A percentile compares a stretch with the other conserved stretches of the same genome.
These are phyloP conservation scores for Lanmaoa pseudosensibilis DNA, from an alignment of 768 basidiomycete species.

Conservation along the genomic window DNA sequence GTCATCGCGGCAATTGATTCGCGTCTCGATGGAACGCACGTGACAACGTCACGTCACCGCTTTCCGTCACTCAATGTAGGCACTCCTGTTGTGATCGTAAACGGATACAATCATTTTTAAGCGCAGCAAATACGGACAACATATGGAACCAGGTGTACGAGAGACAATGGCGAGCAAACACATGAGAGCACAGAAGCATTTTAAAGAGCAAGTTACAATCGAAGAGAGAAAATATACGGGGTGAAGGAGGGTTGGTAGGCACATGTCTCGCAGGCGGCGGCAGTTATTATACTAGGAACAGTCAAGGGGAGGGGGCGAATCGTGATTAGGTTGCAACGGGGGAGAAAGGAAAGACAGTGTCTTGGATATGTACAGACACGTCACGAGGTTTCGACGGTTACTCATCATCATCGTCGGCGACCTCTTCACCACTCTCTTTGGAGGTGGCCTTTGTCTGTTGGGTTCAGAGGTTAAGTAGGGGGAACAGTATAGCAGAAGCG, in stretches of 20 bases:
- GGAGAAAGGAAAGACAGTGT: slow-evolving; percentile 7
- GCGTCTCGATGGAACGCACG: slow-evolving; percentile 3
- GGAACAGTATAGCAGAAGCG: not conserved
- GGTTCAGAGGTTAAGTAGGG: not conserved
- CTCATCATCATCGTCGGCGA: slow-evolving; percentile 44
- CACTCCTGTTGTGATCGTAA: slow-evolving; percentile 19
- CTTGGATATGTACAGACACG: slow-evolving; percentile 20
- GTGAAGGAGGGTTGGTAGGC: slow-evolving; percentile 22
- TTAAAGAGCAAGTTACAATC: slow-evolving; percentile 25
- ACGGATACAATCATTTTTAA: slow-evolving; percentile 33
- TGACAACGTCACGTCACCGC: slow-evolving; percentile 21
- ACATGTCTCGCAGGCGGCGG: slow-evolving; percentile 29
- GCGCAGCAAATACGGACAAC: slow-evolving; percentile 32
- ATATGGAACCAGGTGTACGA: slow-evolving; percentile 24
- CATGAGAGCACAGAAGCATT: slow-evolving; percentile 28
- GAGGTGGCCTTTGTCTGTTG: slow-evolving; percentile 32
- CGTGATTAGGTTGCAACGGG: slow-evolving; percentile 21
- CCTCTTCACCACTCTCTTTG: slow-evolving; percentile 40
- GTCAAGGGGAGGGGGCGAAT: slow-evolving; percentile 2
- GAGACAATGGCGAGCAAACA: slow-evolving; percentile 20
- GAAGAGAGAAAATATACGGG: slow-evolving; percentile 7
- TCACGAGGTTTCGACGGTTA: slow-evolving; percentile 19
- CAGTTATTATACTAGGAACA: slow-evolving; percentile 23
- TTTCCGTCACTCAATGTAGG: no score
- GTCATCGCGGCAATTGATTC: not conserved